Evolutionary conservation across 306 rosid species (phyloP), one percentile per base, ranked within the genome.

Genomic region (Parietaria judaica): DNA sequence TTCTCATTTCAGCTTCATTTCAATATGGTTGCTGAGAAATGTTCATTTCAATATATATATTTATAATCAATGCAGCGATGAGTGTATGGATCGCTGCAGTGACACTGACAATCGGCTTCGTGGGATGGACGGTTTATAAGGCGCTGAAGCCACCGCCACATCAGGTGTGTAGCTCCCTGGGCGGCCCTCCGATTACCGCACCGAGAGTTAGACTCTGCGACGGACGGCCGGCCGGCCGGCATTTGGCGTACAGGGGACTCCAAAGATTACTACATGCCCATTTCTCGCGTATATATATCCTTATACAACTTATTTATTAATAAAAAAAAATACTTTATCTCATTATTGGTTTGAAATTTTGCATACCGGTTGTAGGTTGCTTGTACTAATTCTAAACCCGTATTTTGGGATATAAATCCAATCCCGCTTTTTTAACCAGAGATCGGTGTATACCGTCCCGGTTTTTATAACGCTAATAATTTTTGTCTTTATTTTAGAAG

Each of bases 191-290:
- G 16, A 57, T 85, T 12, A 74, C 87, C 66, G 85, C 96, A 16
- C 75, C 87, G 5, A 79, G 89, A 66, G 83, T 85, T 49, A 85
- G 71, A 56, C 95, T 87, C 74, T 60, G 72, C 36, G 89, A 83
- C 70, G 91, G 95, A 1, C 81, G 96, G 64, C 76, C 81, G 31
- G n/a, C n/a, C n/a, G n/a, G 95, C 1, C 81, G 96, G 64, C 76
- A 83, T 73, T 85, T 90, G 83, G 89, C 97, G 60, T 87, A 90
- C 76, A 34, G 79, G 34, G 91, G 45, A 53, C 77, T 79, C 90
- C 70, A 90, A 85, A 74, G 89, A 90, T 63, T 0, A 68, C 35
- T 3, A 2, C 50, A 68, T 90, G 31, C 79, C 87, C 34, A 12
- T 77, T 46, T 52, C 88, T 63, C 84, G 72, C 70, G 97, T 90